Evolutionary conservation across 208 protist genomes (phyloP).

Genomic region (Leishmania tropica): DNA sequence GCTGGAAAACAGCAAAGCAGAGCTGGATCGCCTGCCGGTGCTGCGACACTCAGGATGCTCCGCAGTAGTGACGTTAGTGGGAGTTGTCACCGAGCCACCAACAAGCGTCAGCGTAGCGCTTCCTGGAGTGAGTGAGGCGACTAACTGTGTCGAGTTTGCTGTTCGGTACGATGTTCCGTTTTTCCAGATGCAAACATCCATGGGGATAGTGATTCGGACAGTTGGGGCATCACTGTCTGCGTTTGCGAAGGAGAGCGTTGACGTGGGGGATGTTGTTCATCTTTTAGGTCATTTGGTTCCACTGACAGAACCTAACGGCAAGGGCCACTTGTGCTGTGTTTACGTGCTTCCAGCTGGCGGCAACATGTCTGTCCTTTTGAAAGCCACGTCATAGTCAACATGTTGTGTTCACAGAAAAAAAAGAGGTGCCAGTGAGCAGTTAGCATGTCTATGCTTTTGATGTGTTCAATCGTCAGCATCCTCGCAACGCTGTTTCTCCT

Average conservation of each 20-base stretch:
- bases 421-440: neutral
- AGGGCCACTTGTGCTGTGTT: slow-evolving; percentile 34
- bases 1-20: slow-evolving; percentile 35
- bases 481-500: neutral
- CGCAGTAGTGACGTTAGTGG: slow-evolving; percentile 75
- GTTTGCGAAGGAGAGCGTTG: slow-evolving; percentile 57
- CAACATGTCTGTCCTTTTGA: slow-evolving; percentile 65
- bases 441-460: too few species aligned
- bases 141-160: slow-evolving; percentile 46
- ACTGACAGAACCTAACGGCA: neutral
- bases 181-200: slow-evolving; percentile 29
- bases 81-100: slow-evolving; percentile 24
- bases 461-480: neutral
- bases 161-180: slow-evolving; percentile 70
- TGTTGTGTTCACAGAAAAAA: neutral
- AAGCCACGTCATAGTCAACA: neutral
- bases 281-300: slow-evolving; percentile 80
- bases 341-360: slow-evolving; percentile 76
- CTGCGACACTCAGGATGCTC: slow-evolving; percentile 51
- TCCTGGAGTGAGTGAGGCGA: slow-evolving; percentile 21
- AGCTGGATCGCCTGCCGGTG: slow-evolving; percentile 39
- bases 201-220: slow-evolving; percentile 53
- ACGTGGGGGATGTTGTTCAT: slow-evolving; percentile 77
- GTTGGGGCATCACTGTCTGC: slow-evolving; percentile 56
- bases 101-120: slow-evolving; percentile 4